These are phyloP conservation scores for Arthonia radiata DNA, from an alignment of 495 filamentous ascomycete species.

Conservation along the genomic window DNA sequence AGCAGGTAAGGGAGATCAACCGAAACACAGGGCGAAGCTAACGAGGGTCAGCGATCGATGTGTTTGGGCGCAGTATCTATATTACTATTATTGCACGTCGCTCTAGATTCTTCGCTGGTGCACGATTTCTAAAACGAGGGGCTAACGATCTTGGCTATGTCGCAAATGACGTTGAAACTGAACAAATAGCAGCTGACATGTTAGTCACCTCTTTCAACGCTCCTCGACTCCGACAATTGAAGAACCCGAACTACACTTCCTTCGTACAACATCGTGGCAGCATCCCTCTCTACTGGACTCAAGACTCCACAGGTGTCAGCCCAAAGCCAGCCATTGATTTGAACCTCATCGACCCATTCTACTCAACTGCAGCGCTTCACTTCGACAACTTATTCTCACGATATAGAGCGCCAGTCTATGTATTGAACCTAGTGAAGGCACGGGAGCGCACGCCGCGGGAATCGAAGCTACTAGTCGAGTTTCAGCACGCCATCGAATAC, in stretches of 20 bases:
- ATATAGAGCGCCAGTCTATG: slow-evolving; percentile 78
- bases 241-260: slow-evolving; percentile 79
- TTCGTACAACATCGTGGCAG: slow-evolving; percentile 94
- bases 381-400: slow-evolving; percentile 90
- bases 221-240: slow-evolving; percentile 60
- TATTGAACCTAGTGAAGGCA: slow-evolving; percentile 81
- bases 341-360: slow-evolving; percentile 87
- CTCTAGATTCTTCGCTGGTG: slow-evolving; percentile 83
- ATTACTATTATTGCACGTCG: slow-evolving; percentile 83
- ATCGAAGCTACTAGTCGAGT: slow-evolving; percentile 73
- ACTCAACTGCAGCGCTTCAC: slow-evolving; percentile 82
- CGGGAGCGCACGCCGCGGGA: slow-evolving; percentile 78
- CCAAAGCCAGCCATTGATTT: slow-evolving; percentile 90
- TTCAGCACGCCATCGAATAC: slow-evolving; percentile 67
- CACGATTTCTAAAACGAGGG: slow-evolving; percentile 80
- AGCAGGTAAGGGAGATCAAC: slow-evolving; percentile 23
- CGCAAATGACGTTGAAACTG: slow-evolving; percentile 97
- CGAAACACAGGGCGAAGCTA: no score
- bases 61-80: slow-evolving; percentile 66
- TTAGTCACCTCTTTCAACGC: slow-evolving; percentile 88
- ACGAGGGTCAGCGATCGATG: slow-evolving; percentile 30
- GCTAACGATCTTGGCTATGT: slow-evolving; percentile 92
- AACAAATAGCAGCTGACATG: slow-evolving; percentile 90
- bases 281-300: slow-evolving; percentile 92
- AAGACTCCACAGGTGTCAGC: slow-evolving; percentile 84